Conservation (phyloP, 1,284 basidiomycete genomes). For the Moesziomyces parantarcticus region DNA sequence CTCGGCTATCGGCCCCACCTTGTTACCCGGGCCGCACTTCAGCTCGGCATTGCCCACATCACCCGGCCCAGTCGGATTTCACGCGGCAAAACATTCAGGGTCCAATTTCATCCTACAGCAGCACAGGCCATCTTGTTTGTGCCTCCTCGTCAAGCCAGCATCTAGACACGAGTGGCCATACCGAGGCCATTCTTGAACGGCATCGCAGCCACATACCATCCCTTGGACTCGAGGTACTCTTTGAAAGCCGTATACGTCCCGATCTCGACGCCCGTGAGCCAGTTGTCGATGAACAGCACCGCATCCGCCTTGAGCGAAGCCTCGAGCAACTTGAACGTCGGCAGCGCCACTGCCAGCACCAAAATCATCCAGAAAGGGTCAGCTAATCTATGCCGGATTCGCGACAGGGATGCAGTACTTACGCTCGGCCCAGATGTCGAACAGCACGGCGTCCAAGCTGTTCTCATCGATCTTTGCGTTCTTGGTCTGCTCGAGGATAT, state of each 20-base stretch:
- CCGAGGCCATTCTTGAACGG: slow-evolving; percentile 46
- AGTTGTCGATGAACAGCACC: slow-evolving; percentile 41
- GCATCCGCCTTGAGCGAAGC: slow-evolving; percentile 27
- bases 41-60: no score
- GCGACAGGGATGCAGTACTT: slow-evolving; percentile 1
- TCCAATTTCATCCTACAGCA: no score
- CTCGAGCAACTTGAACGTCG: slow-evolving; percentile 43
- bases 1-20: no score
- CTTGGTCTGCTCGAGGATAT: slow-evolving; percentile 27
- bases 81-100: no score
- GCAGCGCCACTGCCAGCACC: slow-evolving; percentile 22
- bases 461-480: slow-evolving; percentile 19
- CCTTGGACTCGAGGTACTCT: slow-evolving; percentile 32
- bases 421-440: slow-evolving; percentile 46
- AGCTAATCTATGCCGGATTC: neutral
- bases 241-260: slow-evolving; percentile 24
- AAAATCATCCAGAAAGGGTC: neutral
- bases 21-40: no score
- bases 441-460: slow-evolving; percentile 40
- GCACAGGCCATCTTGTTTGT: no score
- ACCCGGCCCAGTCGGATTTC: no score
- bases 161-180: slow-evolving; percentile 22
- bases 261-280: slow-evolving; percentile 31
- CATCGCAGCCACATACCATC: slow-evolving; percentile 34
- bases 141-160: no score